Base-by-base conservation (phyloP, 2,329 filamentous ascomycete species). In the Diaporthe sp. region DNA sequence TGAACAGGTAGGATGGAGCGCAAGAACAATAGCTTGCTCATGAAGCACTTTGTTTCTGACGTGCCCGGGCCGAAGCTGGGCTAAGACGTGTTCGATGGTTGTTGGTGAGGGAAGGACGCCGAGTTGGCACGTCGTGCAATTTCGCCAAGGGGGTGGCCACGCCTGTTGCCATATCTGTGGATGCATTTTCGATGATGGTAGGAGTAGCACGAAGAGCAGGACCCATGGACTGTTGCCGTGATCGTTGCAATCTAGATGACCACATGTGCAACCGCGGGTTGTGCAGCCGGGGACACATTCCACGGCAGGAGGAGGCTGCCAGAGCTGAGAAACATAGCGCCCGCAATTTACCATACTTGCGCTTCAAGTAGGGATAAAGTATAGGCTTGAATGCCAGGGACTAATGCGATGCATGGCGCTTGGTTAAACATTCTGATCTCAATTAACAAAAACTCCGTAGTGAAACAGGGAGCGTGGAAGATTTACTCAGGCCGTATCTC, bases 41-140 rank as follows among this genome's bases (percentile, higher is more conserved):
- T 78, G 77, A 76, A 78, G 55, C 77, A 79, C 39, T 82, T 80
- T 20, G 76, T 77, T 1, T 68, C 61, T 20, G 80, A 81, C 68
- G 75, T 78, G 53, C 78, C 78, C 15, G 75, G 75, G 20, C 73
- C 67, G 28, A 67, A 34, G 34, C 22, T 67, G 37, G 75, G 75
- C 8, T 67, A 49, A 73, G n/a, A 8, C 37, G 13, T 37, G 20
- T 5, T 9, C 9, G 22, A 17, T 15, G 15, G 28, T 37, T 9
- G 28, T 37, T 9, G 49, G 3, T 53, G 6, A 7, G 22, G 28
- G 20, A 31, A 25, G 25, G 12, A 10, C 2, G 28, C 28, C 5
- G 3, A 6, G 4, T 10, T n/a, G 25, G 13, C 2, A 34, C 17
- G 42, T 34, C 28, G 53, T 7, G 13, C 2, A 28, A 15, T 17